phyloP scores from a whole-genome alignment of 2,329 filamentous ascomycete genomes.

The Fusarium piperis region DNA sequence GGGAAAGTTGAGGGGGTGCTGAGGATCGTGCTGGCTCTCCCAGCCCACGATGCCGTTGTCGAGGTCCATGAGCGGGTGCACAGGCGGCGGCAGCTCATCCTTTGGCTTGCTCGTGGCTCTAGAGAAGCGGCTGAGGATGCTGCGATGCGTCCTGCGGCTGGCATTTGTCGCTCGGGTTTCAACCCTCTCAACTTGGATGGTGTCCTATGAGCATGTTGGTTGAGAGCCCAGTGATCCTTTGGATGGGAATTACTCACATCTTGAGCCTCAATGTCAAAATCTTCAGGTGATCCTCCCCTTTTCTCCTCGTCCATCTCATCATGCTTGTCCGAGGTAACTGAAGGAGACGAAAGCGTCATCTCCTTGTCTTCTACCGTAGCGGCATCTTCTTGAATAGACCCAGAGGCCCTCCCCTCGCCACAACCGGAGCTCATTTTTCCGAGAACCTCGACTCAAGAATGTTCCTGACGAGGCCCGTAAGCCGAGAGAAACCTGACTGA shows the following conservation, averaged over 20 bases:
- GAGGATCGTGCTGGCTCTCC: conserved; percentile 67
- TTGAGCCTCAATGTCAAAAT: conserved; percentile 38
- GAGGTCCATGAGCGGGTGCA: conserved; percentile 61
- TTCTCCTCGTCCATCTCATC: conserved; percentile 14
- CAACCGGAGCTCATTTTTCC: conserved; percentile 1
- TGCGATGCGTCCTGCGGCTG: conserved; percentile 37
- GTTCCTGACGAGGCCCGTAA: not conserved
- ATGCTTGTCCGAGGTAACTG: not conserved
- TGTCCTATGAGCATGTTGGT: conserved; percentile 7
- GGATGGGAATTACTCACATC: conserved; percentile 13
- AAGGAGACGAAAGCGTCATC: not conserved
- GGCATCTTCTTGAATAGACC: conserved; percentile 2
- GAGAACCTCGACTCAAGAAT: not conserved
- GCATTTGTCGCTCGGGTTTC: conserved; percentile 26
- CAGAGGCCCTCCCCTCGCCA: conserved; percentile 11
- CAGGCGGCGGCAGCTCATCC: conserved; percentile 47
- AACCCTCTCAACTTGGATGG: conserved; percentile 25
- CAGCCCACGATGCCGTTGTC: conserved; percentile 66
- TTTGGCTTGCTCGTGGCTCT: conserved; percentile 36
- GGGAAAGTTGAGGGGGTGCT: conserved; percentile 68
- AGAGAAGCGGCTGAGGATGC: conserved; percentile 39
- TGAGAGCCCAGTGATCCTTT: not conserved
- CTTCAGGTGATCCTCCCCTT: conserved; percentile 15
- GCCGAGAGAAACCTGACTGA: not conserved
- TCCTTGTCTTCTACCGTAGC: conserved; percentile 21